Evolutionary conservation across 225 moss, liverwort and hornwort species (phyloP), one percentile per base, ranked within the genome.

Genomic region (Pleurozium schreberi): DNA sequence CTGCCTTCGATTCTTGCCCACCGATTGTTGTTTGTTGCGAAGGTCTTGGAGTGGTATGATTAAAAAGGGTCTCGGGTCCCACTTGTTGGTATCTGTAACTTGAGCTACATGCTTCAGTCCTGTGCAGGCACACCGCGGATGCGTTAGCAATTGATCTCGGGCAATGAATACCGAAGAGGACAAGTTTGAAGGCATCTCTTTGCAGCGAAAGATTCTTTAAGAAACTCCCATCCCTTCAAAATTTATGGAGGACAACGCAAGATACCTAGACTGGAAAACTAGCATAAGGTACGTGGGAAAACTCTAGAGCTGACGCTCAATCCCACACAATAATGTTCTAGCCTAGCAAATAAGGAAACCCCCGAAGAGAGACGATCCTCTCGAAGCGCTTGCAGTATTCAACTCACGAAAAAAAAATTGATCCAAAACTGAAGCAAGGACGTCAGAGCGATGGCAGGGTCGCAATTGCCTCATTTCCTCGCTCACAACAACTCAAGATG

Each of bases 381-480:
- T 70, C 4, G 69, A 45, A 81, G 68, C 58, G 26, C 67, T 86
- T 70, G 82, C 55, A 33, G 6, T 50, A 66, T 66, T 61, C n/a
- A 45, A 84, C 20, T 36, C 27, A 5, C 43, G 55, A n/a, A 33
- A 59, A 36, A 50, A 31, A 74, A 62, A 23, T 75, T 14, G 25
- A 76, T 57, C 31, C 6, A 34, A 58, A 88, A 78, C 65, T 42
- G 50, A 80, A 86, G 86, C 83, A 60, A 53, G 49, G 73, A 74
- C 83, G 74, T 90, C 92, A 92, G 83, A 90, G 83, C 71, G 10
- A 58, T 36, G 86, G 83, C 68, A 92, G 74, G 90, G 70, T 88
- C 88, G 34, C 65, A 43, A 66, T 77, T 38, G 75, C 74, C 14
- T 45, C 78, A 68, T 59, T 78, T n/a, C 64, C 67, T 49, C 83